Percentiles rank a stretch among this genome's conserved stretches.
phyloP scores from a whole-genome alignment of 495 filamentous ascomycete species.

The Hypoxylon subgilvum region DNA sequence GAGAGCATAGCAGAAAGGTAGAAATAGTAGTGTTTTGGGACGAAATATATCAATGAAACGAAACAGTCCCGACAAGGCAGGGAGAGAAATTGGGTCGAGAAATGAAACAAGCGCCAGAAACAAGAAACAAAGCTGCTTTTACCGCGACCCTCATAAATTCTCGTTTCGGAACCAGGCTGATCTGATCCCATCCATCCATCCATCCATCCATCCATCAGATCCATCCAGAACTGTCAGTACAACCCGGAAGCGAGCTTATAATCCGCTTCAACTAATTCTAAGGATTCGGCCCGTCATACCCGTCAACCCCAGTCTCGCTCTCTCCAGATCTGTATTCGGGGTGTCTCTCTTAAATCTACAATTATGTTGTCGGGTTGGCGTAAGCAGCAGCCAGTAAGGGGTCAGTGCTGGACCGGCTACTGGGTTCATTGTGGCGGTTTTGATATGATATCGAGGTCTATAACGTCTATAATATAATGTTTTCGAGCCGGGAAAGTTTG shows the following conservation, averaged over 20 bases:
- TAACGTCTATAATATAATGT: constrained; percentile 39
- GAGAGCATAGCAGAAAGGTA: constrained; percentile 27
- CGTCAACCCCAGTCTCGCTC: constrained; percentile 23
- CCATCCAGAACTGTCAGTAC: constrained; percentile 33
- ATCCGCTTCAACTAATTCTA: constrained; percentile 35
- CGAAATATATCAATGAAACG: constrained; percentile 41
- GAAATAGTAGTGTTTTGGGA: constrained; percentile 27
- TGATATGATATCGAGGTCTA: constrained; percentile 40
- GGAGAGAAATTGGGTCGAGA: constrained; percentile 28
- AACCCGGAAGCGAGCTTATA: constrained; percentile 34
- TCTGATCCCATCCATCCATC: constrained; percentile 36
- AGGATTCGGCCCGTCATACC: constrained; percentile 38
- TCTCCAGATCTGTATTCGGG: constrained; percentile 18
- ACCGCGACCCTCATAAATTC: constrained; percentile 28
- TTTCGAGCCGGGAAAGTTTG: constrained; percentile 31
- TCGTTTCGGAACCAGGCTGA: constrained; percentile 29
- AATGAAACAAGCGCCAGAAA: constrained; percentile 40
- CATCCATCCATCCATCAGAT: constrained; percentile 34
- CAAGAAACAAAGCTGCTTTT: constrained; percentile 33
- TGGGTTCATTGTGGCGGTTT: constrained; percentile 24
- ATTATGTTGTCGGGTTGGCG: constrained; percentile 35
- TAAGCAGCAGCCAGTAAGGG: constrained; percentile 35
- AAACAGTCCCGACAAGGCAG: constrained; percentile 26
- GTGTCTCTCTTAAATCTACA: constrained; percentile 31
- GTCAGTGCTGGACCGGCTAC: constrained; percentile 31